Evolutionary conservation across 2,329 filamentous ascomycete species (phyloP).

Genomic region (Colletotrichum paranaense): DNA sequence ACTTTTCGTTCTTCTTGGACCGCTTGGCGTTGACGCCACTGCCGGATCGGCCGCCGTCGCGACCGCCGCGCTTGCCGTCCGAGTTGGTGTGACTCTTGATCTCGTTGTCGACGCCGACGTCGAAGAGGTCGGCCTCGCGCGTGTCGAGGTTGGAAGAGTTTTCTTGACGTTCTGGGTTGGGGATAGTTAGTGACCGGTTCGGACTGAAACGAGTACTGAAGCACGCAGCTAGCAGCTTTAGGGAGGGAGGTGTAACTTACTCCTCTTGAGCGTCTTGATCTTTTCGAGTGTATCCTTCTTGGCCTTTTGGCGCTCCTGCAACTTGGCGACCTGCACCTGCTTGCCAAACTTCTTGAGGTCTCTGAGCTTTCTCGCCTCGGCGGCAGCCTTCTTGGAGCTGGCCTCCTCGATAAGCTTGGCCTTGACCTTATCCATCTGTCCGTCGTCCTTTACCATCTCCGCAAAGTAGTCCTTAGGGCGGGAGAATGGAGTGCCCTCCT

Average conservation of each 20-base stretch:
- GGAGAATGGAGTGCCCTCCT: slow-evolving; percentile 87
- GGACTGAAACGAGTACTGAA: not conserved
- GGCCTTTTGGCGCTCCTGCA: slow-evolving; percentile 92
- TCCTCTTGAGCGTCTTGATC: slow-evolving; percentile 94
- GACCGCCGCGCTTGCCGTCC: slow-evolving; percentile 51
- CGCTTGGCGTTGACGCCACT: slow-evolving; percentile 74
- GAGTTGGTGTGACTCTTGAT: slow-evolving; percentile 61
- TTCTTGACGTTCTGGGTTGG: slow-evolving; percentile 80
- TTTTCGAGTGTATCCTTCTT: slow-evolving; percentile 96
- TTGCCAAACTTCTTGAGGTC: slow-evolving; percentile 99
- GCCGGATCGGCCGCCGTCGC: slow-evolving; percentile 49
- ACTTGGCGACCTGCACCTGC: slow-evolving; percentile 94
- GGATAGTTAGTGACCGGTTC: not conserved
- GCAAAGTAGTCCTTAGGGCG: slow-evolving; percentile 96
- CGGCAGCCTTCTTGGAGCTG: slow-evolving; percentile 89
- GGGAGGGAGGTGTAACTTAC: slow-evolving; percentile 66
- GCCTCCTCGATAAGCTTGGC: slow-evolving; percentile 93
- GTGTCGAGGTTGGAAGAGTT: slow-evolving; percentile 69
- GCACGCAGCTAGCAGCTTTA: not conserved
- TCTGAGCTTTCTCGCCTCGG: slow-evolving; percentile 89
- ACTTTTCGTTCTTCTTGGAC: slow-evolving; percentile 94
- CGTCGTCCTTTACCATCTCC: slow-evolving; percentile 98
- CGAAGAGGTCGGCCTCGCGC: slow-evolving; percentile 89
- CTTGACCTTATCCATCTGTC: slow-evolving; percentile 98
- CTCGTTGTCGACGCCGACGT: slow-evolving; percentile 84